Conservation (phyloP, 2,329 filamentous ascomycete genomes). For the Parascedosporium putredinis region DNA sequence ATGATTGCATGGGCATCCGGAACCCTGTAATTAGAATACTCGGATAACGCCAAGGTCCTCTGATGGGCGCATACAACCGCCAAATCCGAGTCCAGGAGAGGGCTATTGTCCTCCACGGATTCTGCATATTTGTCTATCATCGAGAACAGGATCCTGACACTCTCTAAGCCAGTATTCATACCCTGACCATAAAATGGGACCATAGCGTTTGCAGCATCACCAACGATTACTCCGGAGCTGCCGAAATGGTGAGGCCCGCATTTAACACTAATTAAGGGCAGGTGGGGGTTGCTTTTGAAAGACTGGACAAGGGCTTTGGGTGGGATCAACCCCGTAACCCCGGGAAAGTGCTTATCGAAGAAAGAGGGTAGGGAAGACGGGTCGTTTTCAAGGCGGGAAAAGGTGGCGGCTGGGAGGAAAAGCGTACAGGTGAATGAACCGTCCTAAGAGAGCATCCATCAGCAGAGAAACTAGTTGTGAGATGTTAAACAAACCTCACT, state of each 20-base stretch:
- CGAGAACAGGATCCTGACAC: conserved; percentile 79
- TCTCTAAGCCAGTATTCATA: conserved; percentile 94
- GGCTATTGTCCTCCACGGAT: conserved; percentile 32
- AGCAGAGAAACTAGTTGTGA: background rate
- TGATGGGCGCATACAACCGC: conserved; percentile 40
- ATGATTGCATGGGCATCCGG: conserved; percentile 84
- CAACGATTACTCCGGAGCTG: conserved; percentile 71
- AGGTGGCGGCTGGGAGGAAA: conserved; percentile 68
- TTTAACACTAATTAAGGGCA: conserved; percentile 89
- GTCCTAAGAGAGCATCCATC: conserved; percentile 38
- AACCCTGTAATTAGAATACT: conserved; percentile 65
- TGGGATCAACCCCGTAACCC: conserved; percentile 64
- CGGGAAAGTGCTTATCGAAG: conserved; percentile 79
- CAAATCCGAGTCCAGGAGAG: conserved; percentile 21
- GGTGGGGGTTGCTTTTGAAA: conserved; percentile 74
- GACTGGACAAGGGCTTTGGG: conserved; percentile 58
- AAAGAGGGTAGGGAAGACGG: conserved; percentile 54
- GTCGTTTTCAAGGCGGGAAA: conserved; percentile 54
- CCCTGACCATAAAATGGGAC: conserved; percentile 98
- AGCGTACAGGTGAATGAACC: conserved; percentile 92
- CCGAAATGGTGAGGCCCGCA: conserved; percentile 78
- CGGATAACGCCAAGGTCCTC: conserved; percentile 53
- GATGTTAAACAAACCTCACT: conserved; percentile 37
- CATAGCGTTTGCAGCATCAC: conserved; percentile 94
- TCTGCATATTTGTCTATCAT: conserved; percentile 60